These are phyloP conservation scores for Cyathus striatus DNA, from an alignment of 768 basidiomycete genomes.

Conservation along the genomic window DNA sequence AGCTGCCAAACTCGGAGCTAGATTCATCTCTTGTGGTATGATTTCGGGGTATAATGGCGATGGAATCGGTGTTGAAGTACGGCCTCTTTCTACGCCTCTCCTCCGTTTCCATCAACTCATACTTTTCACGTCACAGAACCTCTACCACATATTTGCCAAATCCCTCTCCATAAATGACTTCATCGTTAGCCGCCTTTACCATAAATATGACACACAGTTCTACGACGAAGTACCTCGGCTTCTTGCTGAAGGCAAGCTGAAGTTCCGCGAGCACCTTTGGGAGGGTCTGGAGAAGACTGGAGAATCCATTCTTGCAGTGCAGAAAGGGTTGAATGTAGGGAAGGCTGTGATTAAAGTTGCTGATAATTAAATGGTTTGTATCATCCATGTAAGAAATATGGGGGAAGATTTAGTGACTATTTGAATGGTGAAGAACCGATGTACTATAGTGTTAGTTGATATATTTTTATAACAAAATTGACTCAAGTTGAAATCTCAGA, in stretches of 20 bases:
- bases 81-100: slow-evolving; percentile 1
- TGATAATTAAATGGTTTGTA: slow-evolving; percentile 14
- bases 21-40: slow-evolving; percentile 50
- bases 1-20: slow-evolving; percentile 34
- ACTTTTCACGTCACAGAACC: slow-evolving; percentile 22
- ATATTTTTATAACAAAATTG: no score
- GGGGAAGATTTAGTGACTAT: no score
- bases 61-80: slow-evolving; percentile 19
- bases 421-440: no score
- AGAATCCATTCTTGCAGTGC: slow-evolving; percentile 25
- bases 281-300: slow-evolving; percentile 37
- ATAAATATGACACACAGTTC: slow-evolving; percentile 37
- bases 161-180: slow-evolving; percentile 34
- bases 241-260: slow-evolving; percentile 41
- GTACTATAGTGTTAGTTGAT: no score
- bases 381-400: background rate
- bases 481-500: no score
- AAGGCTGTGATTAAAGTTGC: slow-evolving; percentile 30
- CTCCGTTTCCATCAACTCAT: background rate
- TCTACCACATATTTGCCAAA: slow-evolving; percentile 32
- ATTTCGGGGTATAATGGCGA: slow-evolving; percentile 30
- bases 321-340: slow-evolving; percentile 27
- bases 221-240: slow-evolving; percentile 31
- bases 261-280: slow-evolving; percentile 39
- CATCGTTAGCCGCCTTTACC: slow-evolving; percentile 22